Conservation (phyloP, 441 rosid genomes). For the Dalechampia spathulata region DNA sequence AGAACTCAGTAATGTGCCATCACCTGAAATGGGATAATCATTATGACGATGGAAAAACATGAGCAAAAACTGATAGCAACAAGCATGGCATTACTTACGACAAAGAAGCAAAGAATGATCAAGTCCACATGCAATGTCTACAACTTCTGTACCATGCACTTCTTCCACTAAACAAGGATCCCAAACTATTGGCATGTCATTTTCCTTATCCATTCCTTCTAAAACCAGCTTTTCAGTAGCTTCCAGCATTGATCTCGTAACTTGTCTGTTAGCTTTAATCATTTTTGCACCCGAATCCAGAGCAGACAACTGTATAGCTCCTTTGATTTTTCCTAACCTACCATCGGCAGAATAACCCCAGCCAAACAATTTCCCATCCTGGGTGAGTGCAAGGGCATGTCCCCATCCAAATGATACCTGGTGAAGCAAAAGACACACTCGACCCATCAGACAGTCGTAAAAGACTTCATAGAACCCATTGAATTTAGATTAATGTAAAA, state of each 20-base stretch:
- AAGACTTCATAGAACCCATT: background rate
- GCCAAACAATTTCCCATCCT: constrained; percentile 68
- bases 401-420: constrained; percentile 98
- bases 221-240: constrained; percentile 54
- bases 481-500: background rate
- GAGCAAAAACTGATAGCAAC: background rate
- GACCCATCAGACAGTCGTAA: background rate
- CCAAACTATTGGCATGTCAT: constrained; percentile 78
- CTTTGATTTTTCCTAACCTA: constrained; percentile 56
- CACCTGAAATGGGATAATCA: constrained; percentile 37
- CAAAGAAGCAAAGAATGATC: constrained; percentile 87
- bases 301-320: constrained; percentile 36
- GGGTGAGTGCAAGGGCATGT: constrained; percentile 66
- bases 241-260: constrained; percentile 30
- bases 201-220: constrained; percentile 72
- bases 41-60: no score
- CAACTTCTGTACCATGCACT: constrained; percentile 35
- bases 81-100: constrained; percentile 33
- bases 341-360: constrained; percentile 99
- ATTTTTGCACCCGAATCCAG: constrained; percentile 35
- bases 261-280: constrained; percentile 9
- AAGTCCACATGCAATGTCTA: constrained; percentile 73
- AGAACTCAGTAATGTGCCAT: constrained; percentile 64
- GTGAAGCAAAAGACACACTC: constrained; percentile 10
- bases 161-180: constrained; percentile 69